Evolutionary conservation across 805 yeast genomes (phyloP).

Genomic region (Hanseniaspora nectarophila): DNA sequence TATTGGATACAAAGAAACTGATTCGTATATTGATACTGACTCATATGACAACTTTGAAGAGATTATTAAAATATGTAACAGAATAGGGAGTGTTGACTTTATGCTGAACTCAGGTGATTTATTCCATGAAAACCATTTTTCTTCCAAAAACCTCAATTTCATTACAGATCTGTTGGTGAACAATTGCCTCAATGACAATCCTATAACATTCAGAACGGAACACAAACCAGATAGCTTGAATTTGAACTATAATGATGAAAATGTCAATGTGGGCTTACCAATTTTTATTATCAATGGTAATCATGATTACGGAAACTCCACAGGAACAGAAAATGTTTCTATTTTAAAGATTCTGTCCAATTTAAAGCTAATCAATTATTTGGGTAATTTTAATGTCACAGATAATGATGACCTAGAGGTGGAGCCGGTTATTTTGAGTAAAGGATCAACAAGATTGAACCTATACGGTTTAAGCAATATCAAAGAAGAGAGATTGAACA

Average conservation of each 20-base stretch:
- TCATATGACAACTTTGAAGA: constrained; percentile 82
- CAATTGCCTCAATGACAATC: constrained; percentile 11
- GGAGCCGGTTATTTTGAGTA: constrained; percentile 66
- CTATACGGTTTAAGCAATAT: constrained; percentile 81
- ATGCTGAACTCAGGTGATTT: constrained; percentile 85
- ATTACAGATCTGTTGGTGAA: constrained; percentile 9
- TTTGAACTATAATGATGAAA: constrained; percentile 31
- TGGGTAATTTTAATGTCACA: constrained; percentile 52
- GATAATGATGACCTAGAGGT: constrained; percentile 65
- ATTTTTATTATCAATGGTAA: constrained; percentile 89
- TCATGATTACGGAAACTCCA: constrained; percentile 72
- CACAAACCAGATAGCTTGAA: constrained; percentile 7
- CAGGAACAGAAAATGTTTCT: constrained; percentile 69
- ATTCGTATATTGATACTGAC: constrained; percentile 82
- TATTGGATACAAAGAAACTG: constrained; percentile 84
- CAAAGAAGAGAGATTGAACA: constrained; percentile 74
- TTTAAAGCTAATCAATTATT: constrained; percentile 76
- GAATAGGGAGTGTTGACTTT: constrained; percentile 59
- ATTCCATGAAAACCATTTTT: constrained; percentile 64
- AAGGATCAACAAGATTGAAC: constrained; percentile 72
- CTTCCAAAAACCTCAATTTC: constrained; percentile 41
- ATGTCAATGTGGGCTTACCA: constrained; percentile 78
- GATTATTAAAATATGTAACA: constrained; percentile 55
- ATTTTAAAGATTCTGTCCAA: constrained; percentile 78
- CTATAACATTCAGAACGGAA: constrained; percentile 7